A percentile compares a stretch with the other conserved stretches of the same genome.
These are phyloP conservation scores for Chaetomium sp. DNA, from an alignment of 2,329 filamentous ascomycete species.

Conservation along the genomic window DNA sequence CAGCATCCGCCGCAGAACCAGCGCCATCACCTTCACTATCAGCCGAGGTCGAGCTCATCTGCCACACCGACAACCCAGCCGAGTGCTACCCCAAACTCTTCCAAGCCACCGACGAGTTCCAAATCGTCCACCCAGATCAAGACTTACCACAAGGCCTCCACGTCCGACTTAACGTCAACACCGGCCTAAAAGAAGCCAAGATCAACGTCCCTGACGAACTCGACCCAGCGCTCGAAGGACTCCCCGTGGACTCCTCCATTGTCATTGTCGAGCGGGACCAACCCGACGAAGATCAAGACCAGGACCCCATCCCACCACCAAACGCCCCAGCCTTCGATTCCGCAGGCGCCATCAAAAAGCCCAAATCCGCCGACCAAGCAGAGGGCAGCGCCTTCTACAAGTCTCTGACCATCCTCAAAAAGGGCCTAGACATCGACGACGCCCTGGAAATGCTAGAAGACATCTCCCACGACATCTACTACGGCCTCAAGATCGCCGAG, in stretches of 20 bases:
- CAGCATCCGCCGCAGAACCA: slow-evolving; percentile 18
- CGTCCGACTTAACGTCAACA: slow-evolving; percentile 57
- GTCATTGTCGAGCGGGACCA: slow-evolving; percentile 48
- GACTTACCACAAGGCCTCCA: slow-evolving; percentile 60
- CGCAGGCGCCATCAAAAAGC: slow-evolving; percentile 51
- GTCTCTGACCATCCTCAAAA: slow-evolving; percentile 45
- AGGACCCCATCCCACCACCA: slow-evolving; percentile 33
- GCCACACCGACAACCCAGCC: slow-evolving; percentile 50
- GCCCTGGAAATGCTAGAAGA: slow-evolving; percentile 55
- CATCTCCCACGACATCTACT: slow-evolving; percentile 63
- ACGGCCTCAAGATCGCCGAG: slow-evolving; percentile 56
- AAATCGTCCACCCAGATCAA: slow-evolving; percentile 56
- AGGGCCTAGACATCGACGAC: slow-evolving; percentile 38
- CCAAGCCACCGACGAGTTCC: slow-evolving; percentile 57
- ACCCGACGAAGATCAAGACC: slow-evolving; percentile 10
- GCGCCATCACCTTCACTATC: slow-evolving; percentile 21
- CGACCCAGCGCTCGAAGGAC: slow-evolving; percentile 41
- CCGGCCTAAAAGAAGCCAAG: slow-evolving; percentile 59
- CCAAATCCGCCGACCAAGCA: slow-evolving; percentile 31
- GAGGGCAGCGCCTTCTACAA: slow-evolving; percentile 34
- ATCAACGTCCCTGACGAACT: slow-evolving; percentile 53
- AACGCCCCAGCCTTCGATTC: slow-evolving; percentile 52
- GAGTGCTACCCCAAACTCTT: slow-evolving; percentile 64
- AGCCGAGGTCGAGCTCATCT: slow-evolving; percentile 52
- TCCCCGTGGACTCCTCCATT: slow-evolving; percentile 46